phyloP scores from a whole-genome alignment of 208 protist genomes.

The Strigomonas culicis region DNA sequence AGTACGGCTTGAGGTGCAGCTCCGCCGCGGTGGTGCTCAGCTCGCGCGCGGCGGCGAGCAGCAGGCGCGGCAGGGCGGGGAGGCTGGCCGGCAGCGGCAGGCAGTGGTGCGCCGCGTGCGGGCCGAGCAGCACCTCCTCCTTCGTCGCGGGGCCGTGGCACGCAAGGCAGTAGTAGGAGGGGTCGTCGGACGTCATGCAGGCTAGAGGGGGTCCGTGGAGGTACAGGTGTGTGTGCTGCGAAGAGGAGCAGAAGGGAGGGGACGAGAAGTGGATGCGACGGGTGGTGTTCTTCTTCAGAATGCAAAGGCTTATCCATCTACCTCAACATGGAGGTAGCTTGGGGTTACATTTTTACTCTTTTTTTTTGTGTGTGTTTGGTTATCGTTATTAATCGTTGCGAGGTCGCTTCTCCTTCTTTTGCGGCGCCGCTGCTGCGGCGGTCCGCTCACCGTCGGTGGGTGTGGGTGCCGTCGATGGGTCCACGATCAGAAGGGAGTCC shows the following conservation, averaged over 20 bases:
- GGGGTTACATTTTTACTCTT: background rate
- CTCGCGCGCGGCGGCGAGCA: conserved; percentile 37
- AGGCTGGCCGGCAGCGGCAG: conserved; percentile 46
- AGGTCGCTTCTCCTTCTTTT: background rate
- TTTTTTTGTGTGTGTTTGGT: conserved; percentile 1
- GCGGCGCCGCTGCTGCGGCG: background rate
- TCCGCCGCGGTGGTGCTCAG: conserved; percentile 31
- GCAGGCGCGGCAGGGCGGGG: conserved; percentile 34
- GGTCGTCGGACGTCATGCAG: too few relatives aligned
- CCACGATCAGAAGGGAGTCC: background rate
- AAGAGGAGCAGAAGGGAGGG: conserved; percentile 23
- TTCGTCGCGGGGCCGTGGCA: conserved; percentile 54
- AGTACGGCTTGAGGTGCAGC: conserved; percentile 29
- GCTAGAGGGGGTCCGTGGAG: too few relatives aligned
- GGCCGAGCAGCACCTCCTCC: conserved; percentile 54
- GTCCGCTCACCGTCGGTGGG: background rate
- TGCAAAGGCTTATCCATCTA: background rate
- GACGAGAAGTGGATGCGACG: too few relatives aligned
- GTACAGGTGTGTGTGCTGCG: conserved; percentile 27
- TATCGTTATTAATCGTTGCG: background rate
- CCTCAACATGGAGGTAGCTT: background rate
- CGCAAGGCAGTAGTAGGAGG: conserved; percentile 65
- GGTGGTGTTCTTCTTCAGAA: too few relatives aligned
- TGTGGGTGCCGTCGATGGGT: too few relatives aligned
- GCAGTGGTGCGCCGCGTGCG: conserved; percentile 62